Percentiles rank a stretch among this genome's conserved stretches.
These are phyloP conservation scores for Sisymbrium irio DNA, from an alignment of 345 rosid genomes.

Conservation along the genomic window DNA sequence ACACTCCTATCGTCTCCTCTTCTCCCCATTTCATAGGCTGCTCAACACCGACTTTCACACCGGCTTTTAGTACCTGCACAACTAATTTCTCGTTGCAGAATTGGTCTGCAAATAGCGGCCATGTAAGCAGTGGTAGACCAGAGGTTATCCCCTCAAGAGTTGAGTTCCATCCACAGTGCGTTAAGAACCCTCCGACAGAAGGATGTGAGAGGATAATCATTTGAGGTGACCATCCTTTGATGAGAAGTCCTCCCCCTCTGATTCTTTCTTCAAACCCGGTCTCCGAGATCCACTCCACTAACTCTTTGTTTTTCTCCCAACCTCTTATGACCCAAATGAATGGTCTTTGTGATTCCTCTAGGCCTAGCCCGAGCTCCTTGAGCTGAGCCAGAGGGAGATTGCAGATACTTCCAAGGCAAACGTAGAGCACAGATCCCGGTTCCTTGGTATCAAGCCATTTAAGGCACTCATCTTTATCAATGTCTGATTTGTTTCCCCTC, in stretches of 20 bases:
- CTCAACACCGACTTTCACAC: constrained; percentile 41
- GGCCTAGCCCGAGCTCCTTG: constrained; percentile 46
- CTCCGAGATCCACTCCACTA: constrained; percentile 35
- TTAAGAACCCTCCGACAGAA: constrained; percentile 32
- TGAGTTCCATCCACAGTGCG: constrained; percentile 39
- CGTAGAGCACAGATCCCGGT: constrained; percentile 42
- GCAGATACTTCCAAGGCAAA: constrained; percentile 47
- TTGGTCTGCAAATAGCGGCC: constrained; percentile 35
- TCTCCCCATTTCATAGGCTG: constrained; percentile 15
- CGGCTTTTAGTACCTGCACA: constrained; percentile 40
- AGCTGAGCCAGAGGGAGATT: constrained; percentile 30
- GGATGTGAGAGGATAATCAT: constrained; percentile 32
- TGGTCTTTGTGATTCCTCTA: constrained; percentile 42
- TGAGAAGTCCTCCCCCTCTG: constrained; percentile 21
- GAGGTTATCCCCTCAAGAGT: constrained; percentile 22
- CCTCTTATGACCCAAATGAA: constrained; percentile 58
- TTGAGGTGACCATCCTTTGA: constrained; percentile 36
- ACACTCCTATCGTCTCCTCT: constrained; percentile 32
- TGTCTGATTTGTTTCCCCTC: constrained; percentile 41
- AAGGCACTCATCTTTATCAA: constrained; percentile 20
- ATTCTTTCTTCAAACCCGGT: constrained; percentile 15
- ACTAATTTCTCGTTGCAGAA: constrained; percentile 35
- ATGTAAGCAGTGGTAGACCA: constrained; percentile 23
- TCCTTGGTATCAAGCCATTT: constrained; percentile 44
- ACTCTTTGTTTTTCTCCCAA: constrained; percentile 16